Conservation (phyloP, 768 basidiomycete species). For the Pleurotus ostreatus region DNA sequence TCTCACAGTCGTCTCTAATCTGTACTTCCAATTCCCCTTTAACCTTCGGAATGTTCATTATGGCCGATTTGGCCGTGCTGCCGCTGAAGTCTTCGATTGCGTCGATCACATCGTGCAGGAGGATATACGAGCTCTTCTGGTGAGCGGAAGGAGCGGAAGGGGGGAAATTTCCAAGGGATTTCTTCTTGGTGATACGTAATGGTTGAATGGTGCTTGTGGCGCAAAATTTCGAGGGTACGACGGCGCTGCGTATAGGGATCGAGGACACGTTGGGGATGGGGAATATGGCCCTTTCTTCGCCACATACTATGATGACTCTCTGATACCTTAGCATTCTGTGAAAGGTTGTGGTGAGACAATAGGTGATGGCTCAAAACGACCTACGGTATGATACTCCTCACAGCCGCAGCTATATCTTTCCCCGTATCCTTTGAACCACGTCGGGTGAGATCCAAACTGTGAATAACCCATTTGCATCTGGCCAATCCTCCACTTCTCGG, state of each 20-base stretch:
- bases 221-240: too few relatives aligned
- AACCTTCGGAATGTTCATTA: background rate
- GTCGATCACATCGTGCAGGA: background rate
- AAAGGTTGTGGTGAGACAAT: background rate
- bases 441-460: background rate
- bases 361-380: background rate
- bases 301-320: background rate
- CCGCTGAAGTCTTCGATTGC: background rate
- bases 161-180: too few relatives aligned
- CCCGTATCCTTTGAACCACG: background rate
- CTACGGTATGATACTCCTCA: background rate
- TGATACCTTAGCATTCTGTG: background rate
- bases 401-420: background rate
- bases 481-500: too few relatives aligned
- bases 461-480: background rate
- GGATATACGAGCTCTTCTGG: too few relatives aligned
- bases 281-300: too few relatives aligned
- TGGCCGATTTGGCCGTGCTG: background rate
- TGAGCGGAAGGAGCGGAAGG: too few relatives aligned
- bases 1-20: background rate
- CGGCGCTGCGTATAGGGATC: too few relatives aligned
- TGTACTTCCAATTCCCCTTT: background rate
- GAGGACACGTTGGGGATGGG: too few relatives aligned
- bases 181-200: slow-evolving; percentile 6
- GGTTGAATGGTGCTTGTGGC: background rate